Percentiles rank a stretch among this genome's conserved stretches.
These are phyloP conservation scores for Murraya paniculata DNA, from an alignment of 345 rosid genomes.

Conservation along the genomic window DNA sequence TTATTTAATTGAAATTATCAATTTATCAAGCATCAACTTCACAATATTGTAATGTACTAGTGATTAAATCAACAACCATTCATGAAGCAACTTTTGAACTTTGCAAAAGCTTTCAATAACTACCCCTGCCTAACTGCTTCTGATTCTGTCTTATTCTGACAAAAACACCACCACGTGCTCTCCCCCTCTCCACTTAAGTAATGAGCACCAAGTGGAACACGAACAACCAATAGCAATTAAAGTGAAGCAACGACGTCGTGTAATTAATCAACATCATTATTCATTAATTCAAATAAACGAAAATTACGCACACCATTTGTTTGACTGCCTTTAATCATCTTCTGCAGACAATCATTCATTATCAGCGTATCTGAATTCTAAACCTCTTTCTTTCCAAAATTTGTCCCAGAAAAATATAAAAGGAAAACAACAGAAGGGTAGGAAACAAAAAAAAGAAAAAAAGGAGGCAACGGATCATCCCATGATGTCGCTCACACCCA, in stretches of 20 bases:
- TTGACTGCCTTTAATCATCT: background rate
- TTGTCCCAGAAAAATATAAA: background rate
- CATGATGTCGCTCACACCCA: slow-evolving; percentile 16
- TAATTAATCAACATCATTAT: background rate
- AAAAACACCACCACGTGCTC: no score
- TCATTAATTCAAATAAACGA: no score
- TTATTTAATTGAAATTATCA: no score
- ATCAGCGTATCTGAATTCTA: background rate
- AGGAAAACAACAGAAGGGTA: background rate
- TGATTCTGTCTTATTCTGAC: no score
- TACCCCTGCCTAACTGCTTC: rapidly evolving
- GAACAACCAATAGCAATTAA: background rate
- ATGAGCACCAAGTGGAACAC: no score
- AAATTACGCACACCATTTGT: background rate
- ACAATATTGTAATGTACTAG: no score
- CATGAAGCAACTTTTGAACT: rapidly evolving
- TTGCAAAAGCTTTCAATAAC: no score
- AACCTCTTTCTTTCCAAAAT: background rate
- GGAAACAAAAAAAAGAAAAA: background rate
- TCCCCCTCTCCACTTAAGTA: no score
- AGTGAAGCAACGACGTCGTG: background rate
- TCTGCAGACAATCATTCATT: background rate
- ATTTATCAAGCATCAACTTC: no score
- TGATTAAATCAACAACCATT: no score
- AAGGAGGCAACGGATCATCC: background rate